phyloP scores from a whole-genome alignment of 2,329 filamentous ascomycete species.

The Fusarium sp. region DNA sequence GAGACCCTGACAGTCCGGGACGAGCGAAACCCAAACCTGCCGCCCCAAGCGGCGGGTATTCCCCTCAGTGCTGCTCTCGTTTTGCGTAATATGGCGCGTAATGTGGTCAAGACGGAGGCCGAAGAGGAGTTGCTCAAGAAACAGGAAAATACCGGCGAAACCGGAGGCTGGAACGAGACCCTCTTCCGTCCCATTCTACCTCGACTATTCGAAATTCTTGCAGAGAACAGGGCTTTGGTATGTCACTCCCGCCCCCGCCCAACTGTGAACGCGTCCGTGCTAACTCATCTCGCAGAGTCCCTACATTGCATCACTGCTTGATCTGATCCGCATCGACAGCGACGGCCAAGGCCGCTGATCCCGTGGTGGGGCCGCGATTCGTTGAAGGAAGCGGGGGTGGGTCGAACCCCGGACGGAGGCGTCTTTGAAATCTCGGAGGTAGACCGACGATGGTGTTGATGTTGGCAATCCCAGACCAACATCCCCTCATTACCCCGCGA shows the following conservation, averaged over 20 bases:
- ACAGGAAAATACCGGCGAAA: slow-evolving; percentile 58
- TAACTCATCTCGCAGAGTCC: slow-evolving; percentile 48
- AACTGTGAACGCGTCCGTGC: slow-evolving; percentile 3
- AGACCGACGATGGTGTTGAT: slow-evolving; percentile 6
- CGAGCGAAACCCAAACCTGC: slow-evolving; percentile 67
- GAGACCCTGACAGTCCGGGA: slow-evolving; percentile 68
- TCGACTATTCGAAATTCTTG: slow-evolving; percentile 75
- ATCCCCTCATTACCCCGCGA: slow-evolving; percentile 11
- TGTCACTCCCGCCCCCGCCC: slow-evolving; percentile 39
- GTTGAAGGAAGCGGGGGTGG: slow-evolving; percentile 13
- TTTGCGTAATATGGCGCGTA: slow-evolving; percentile 80
- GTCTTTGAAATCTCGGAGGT: slow-evolving; percentile 7
- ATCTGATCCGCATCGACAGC: slow-evolving; percentile 49
- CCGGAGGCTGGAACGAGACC: slow-evolving; percentile 72
- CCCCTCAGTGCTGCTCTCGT: slow-evolving; percentile 83
- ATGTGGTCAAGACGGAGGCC: slow-evolving; percentile 70
- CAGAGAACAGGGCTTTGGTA: slow-evolving; percentile 74
- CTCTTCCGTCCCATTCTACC: slow-evolving; percentile 75
- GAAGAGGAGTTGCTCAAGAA: slow-evolving; percentile 65
- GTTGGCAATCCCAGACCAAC: slow-evolving; percentile 6
- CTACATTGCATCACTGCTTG: slow-evolving; percentile 55
- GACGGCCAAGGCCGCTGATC: slow-evolving; percentile 42
- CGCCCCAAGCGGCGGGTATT: slow-evolving; percentile 77
- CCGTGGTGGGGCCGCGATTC: slow-evolving; percentile 13
- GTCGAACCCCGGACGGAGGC: slow-evolving; percentile 14